These are phyloP conservation scores for Gossypium gossypioides DNA, from an alignment of 441 rosid species.

Conservation along the genomic window DNA sequence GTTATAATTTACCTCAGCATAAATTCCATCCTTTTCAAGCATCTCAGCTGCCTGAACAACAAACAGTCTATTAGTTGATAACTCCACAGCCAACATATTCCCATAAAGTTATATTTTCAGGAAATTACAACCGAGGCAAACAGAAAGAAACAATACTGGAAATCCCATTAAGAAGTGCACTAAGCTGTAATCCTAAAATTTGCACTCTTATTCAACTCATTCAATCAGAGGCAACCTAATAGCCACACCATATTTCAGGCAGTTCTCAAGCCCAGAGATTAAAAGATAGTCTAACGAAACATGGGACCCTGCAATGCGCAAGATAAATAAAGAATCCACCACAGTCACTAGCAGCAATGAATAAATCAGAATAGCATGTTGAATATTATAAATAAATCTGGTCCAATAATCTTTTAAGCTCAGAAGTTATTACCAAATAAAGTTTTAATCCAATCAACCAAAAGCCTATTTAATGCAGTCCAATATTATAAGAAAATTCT, in stretches of 20 bases:
- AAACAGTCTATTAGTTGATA: neutral
- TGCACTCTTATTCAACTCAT: neutral
- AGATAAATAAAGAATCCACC: neutral
- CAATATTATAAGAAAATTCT: too few relatives aligned
- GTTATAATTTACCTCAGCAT: constrained; percentile 45
- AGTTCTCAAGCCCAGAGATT: neutral
- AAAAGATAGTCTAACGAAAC: neutral
- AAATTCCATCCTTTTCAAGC: constrained; percentile 68
- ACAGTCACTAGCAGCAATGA: neutral
- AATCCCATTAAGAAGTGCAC: neutral
- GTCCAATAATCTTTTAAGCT: neutral
- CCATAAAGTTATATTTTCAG: neutral
- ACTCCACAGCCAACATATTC: neutral
- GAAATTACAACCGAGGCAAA: neutral
- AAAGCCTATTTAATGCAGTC: neutral
- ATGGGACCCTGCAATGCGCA: neutral
- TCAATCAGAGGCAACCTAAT: neutral
- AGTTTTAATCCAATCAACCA: neutral
- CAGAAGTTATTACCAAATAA: neutral
- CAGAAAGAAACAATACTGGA: neutral
- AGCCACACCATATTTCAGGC: neutral
- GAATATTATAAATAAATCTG: neutral
- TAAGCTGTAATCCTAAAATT: neutral
- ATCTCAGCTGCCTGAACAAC: constrained; percentile 62
- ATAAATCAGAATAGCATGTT: neutral